Conservation (phyloP, 768 basidiomycete species). For the Strobilomyces echinocephalus region DNA sequence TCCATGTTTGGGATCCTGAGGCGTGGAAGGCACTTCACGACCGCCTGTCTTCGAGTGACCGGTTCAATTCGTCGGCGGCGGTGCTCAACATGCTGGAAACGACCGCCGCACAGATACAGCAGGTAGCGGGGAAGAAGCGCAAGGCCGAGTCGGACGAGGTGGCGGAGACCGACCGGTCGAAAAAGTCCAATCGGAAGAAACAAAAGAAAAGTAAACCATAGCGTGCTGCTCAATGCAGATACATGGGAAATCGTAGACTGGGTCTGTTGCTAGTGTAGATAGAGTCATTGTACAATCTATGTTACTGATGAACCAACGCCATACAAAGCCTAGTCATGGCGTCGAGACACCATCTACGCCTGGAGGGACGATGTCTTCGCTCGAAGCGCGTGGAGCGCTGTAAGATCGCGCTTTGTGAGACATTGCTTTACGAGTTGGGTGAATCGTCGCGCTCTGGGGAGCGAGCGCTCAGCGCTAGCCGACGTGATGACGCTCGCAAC, state of each 20-base stretch:
- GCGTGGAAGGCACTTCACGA: conserved; percentile 50
- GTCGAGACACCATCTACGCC: conserved; percentile 2
- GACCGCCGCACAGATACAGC: conserved; percentile 5
- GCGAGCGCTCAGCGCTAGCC: neutral
- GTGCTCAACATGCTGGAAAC: conserved; percentile 55
- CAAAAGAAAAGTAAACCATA: conserved; percentile 36
- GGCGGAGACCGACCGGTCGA: conserved; percentile 27
- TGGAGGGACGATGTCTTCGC: conserved; percentile 7
- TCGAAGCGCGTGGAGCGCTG: conserved; percentile 21
- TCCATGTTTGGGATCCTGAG: conserved; percentile 53
- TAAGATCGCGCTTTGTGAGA: conserved; percentile 16
- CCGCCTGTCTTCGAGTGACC: conserved; percentile 45
- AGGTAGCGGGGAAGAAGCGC: conserved; percentile 30
- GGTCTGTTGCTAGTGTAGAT: neutral
- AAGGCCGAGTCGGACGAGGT: conserved; percentile 32
- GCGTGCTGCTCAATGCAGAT: neutral
- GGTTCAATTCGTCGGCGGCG: conserved; percentile 58
- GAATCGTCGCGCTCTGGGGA: conserved; percentile 26
- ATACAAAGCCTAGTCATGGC: neutral
- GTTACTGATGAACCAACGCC: neutral
- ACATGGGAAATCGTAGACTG: neutral
- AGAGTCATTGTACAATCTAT: neutral
- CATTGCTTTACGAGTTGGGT: conserved; percentile 26
- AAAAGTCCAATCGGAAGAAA: conserved; percentile 44
- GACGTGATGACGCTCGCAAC: conserved; percentile 7